phyloP scores from a whole-genome alignment of 2,329 filamentous ascomycete species.

The Fusarium pininemorale region DNA sequence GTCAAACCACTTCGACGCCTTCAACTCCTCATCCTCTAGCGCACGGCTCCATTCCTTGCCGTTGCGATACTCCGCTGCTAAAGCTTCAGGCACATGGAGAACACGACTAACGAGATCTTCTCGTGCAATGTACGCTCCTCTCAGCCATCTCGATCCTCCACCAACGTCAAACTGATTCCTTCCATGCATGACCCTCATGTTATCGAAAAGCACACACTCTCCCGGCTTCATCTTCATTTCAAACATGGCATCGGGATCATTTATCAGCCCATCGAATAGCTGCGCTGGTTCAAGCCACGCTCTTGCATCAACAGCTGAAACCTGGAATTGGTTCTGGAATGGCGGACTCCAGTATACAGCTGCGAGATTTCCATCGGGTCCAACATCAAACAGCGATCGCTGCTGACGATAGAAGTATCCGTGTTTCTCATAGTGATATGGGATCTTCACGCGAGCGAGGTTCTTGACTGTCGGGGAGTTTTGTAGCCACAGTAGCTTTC shows the following conservation, averaged over 20 bases:
- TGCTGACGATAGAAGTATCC: slow-evolving; percentile 69
- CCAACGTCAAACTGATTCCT: slow-evolving; percentile 75
- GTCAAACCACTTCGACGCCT: slow-evolving; percentile 40
- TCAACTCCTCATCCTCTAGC: slow-evolving; percentile 40
- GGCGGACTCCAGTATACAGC: slow-evolving; percentile 75
- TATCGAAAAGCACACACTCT: slow-evolving; percentile 94
- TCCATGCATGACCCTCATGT: slow-evolving; percentile 85
- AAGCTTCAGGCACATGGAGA: slow-evolving; percentile 41
- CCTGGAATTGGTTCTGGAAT: slow-evolving; percentile 70
- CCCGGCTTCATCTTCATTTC: slow-evolving; percentile 80
- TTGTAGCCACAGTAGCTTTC: slow-evolving; percentile 46
- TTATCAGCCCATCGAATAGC: slow-evolving; percentile 67
- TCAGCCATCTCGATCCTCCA: slow-evolving; percentile 79
- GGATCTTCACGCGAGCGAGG: slow-evolving; percentile 59
- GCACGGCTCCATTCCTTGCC: slow-evolving; percentile 38
- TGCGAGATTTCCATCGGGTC: slow-evolving; percentile 35
- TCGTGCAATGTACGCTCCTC: slow-evolving; percentile 81
- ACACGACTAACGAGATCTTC: slow-evolving; percentile 55
- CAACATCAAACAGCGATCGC: slow-evolving; percentile 62
- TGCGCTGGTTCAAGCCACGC: slow-evolving; percentile 60
- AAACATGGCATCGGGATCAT: slow-evolving; percentile 67
- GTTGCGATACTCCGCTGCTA: slow-evolving; percentile 40
- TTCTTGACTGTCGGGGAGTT: slow-evolving; percentile 38
- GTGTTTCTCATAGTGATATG: slow-evolving; percentile 75
- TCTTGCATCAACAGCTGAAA: slow-evolving; percentile 33